A percentile compares a stretch with the other conserved stretches of the same genome.
Evolutionary conservation across 441 rosid genomes (phyloP).

Genomic region (Populus hybrid): DNA sequence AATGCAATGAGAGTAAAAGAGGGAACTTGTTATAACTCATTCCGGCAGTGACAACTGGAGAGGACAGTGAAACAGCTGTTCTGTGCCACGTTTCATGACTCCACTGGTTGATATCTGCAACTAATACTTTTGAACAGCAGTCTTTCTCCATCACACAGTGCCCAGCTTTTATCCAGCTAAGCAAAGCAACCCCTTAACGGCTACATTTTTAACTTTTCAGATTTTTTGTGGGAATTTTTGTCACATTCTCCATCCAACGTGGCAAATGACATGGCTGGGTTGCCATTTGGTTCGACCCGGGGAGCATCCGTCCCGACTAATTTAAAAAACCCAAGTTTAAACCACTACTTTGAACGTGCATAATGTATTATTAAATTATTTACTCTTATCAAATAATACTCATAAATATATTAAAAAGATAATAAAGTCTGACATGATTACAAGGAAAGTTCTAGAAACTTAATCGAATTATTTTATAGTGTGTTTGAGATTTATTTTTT

Average conservation of each 20-base stretch:
- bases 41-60: constrained; percentile 47
- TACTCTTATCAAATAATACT: too few species aligned
- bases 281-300: not conserved
- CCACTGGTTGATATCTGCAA: constrained; percentile 12
- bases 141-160: constrained; percentile 19
- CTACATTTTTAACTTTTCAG: constrained; percentile 37
- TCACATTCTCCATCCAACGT: constrained; percentile 24
- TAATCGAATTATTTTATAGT: not conserved
- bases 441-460: not conserved
- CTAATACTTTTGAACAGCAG: constrained; percentile 1
- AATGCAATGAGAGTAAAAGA: constrained; percentile 23
- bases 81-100: not conserved
- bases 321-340: too few species aligned
- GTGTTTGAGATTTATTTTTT: too few species aligned
- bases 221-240: not conserved
- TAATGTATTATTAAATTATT: too few species aligned
- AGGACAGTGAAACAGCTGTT: constrained; percentile 41
- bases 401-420: not conserved
- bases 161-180: constrained; percentile 44
- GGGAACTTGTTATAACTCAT: constrained; percentile 20
- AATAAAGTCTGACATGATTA: constrained; percentile 16
- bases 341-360: not conserved
- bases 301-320: not conserved
- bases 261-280: constrained; percentile 43
- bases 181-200: constrained; percentile 43